Conservation (phyloP, 768 basidiomycete genomes). For the Goffeauzyma gilvescens region DNA sequence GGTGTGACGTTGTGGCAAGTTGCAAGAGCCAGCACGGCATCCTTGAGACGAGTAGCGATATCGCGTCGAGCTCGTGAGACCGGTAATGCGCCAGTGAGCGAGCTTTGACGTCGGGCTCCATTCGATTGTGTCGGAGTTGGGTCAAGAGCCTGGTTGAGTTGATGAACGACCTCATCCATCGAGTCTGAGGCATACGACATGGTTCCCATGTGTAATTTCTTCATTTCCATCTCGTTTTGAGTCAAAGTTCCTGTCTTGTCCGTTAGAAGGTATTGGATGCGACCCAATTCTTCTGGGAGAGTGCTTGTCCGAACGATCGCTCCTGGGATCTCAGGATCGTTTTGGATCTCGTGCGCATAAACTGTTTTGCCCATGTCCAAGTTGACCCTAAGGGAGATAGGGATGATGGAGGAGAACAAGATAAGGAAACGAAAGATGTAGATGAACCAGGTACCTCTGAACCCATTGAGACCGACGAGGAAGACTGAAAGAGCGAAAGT, state of each 20-base stretch:
- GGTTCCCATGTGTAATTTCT: slow-evolving; percentile 95
- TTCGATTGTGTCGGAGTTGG: slow-evolving; percentile 35
- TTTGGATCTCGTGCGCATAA: slow-evolving; percentile 88
- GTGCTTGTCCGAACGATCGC: slow-evolving; percentile 97
- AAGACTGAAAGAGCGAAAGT: slow-evolving; percentile 80
- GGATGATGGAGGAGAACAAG: slow-evolving; percentile 95
- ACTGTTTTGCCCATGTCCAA: slow-evolving; percentile 99
- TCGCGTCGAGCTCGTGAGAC: slow-evolving; percentile 73
- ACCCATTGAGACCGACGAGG: slow-evolving; percentile 87
- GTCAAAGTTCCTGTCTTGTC: slow-evolving; percentile 98
- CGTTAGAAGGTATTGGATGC: slow-evolving; percentile 53
- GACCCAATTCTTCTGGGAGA: slow-evolving; percentile 47
- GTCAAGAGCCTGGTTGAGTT: slow-evolving; percentile 65
- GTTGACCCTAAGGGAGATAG: slow-evolving; percentile 97
- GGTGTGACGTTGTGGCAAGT: slow-evolving; percentile 97
- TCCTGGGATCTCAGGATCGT: slow-evolving; percentile 72
- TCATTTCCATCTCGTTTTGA: slow-evolving; percentile 99
- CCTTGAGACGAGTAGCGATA: slow-evolving; percentile 80
- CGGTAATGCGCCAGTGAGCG: slow-evolving; percentile 50
- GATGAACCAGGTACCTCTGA: slow-evolving; percentile 85
- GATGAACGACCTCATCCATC: slow-evolving; percentile 96
- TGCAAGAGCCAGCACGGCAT: slow-evolving; percentile 80
- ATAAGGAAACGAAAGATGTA: slow-evolving; percentile 94
- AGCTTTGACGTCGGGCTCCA: slow-evolving; percentile 34
- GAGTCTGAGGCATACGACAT: slow-evolving; percentile 91